Evolutionary conservation across 139 green algal species (phyloP).

Genomic region (Marvania coccoides): DNA sequence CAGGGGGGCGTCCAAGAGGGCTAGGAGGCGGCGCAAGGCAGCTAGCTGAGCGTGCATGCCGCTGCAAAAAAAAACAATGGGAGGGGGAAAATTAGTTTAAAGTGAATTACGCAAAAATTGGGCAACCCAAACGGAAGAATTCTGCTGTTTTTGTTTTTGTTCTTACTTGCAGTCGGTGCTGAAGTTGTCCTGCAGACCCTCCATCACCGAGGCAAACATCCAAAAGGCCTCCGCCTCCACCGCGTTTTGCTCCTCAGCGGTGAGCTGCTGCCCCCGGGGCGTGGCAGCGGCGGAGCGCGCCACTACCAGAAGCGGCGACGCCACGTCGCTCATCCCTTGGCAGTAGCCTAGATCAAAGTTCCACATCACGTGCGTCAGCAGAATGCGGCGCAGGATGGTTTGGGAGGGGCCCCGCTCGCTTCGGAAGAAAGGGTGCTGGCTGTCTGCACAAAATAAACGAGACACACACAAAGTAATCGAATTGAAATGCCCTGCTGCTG

Average conservation of each 20-base stretch:
- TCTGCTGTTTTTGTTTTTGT: neutral
- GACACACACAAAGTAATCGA: too few relatives aligned
- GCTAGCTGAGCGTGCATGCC: conserved; percentile 82
- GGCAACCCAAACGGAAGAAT: too few relatives aligned
- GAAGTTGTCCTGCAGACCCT: conserved; percentile 73
- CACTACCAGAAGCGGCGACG: conserved; percentile 62
- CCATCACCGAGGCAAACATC: conserved; percentile 81
- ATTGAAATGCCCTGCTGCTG: too few relatives aligned
- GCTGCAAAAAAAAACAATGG: neutral
- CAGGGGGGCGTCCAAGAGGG: conserved; percentile 73
- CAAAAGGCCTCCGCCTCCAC: conserved; percentile 62
- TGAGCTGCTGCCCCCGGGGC: neutral
- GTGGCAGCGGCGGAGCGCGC: neutral
- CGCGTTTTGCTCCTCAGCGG: neutral
- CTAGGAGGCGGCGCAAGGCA: conserved; percentile 57
- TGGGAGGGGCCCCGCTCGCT: conserved; percentile 28
- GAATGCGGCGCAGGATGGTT: conserved; percentile 35
- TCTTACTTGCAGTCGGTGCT: conserved; percentile 36
- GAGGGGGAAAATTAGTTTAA: neutral
- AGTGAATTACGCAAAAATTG: too few relatives aligned
- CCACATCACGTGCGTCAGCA: conserved; percentile 74
- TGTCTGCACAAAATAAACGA: too few relatives aligned
- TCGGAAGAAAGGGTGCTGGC: conserved; percentile 47
- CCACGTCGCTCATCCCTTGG: conserved; percentile 84
- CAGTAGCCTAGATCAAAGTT: conserved; percentile 88